Evolutionary conservation across 768 basidiomycete genomes (phyloP).

Genomic region (Artomyces pyxidatus): DNA sequence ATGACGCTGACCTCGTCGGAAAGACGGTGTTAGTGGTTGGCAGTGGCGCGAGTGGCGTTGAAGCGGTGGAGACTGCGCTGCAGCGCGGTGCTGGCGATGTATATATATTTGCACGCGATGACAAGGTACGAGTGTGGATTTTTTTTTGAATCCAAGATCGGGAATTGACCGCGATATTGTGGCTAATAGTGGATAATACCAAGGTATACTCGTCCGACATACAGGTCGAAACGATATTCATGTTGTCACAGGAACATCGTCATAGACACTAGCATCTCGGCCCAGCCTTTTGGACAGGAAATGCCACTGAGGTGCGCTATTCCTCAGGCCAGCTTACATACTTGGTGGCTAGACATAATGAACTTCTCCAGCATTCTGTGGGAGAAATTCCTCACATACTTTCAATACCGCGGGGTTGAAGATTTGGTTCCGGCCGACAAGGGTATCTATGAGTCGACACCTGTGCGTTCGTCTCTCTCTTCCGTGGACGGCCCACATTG

Average conservation of each 20-base stretch:
- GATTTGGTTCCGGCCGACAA: slow-evolving; percentile 33
- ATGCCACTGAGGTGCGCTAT: slow-evolving; percentile 37
- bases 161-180: not conserved
- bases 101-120: slow-evolving; percentile 36
- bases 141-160: slow-evolving; percentile 33
- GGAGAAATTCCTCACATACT: slow-evolving; percentile 34
- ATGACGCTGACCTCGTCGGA: slow-evolving; percentile 29
- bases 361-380: slow-evolving; percentile 31
- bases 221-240: not conserved
- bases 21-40: slow-evolving; percentile 40
- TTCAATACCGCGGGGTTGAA: slow-evolving; percentile 37
- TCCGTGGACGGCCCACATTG: not conserved
- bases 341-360: too few relatives aligned
- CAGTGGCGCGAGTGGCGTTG: slow-evolving; percentile 48
- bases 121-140: slow-evolving; percentile 27
- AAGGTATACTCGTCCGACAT: slow-evolving; percentile 2
- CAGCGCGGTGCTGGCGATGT: slow-evolving; percentile 24
- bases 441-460: slow-evolving; percentile 41
- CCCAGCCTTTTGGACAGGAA: slow-evolving; percentile 45
- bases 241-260: slow-evolving; percentile 28
- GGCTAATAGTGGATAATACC: slow-evolving; percentile 37
- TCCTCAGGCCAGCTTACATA: too few relatives aligned
- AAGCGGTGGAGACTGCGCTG: slow-evolving; percentile 34
- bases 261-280: slow-evolving; percentile 38
- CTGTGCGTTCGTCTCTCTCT: slow-evolving; percentile 21